Evolutionary conservation across 768 basidiomycete species (phyloP), one percentile per base, ranked within the genome.

Genomic region (Boletus sp.): DNA sequence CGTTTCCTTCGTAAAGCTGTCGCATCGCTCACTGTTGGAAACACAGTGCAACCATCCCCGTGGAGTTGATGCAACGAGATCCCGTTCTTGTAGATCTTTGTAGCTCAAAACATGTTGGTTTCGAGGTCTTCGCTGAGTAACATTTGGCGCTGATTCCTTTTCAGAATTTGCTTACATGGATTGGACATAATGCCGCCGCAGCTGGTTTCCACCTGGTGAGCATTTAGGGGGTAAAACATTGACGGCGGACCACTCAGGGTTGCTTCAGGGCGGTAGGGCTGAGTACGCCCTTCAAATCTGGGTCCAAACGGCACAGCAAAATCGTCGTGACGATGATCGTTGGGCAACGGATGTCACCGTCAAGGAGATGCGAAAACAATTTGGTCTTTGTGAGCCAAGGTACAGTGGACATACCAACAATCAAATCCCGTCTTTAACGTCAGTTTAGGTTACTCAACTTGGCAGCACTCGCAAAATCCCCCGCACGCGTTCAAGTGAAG

Each of bases 31-130:
- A 56, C 44, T 18, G 2, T 37, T 35, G n/a, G 46, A 29, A 17
- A 40, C 48, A 52, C 35, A 81, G 80, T 48, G 71, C 77, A 0
- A 76, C 71, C 3, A 62, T 84, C 10, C 75, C 80, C 1, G 71
- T 73, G 51, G 64, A 71, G 28, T 53, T 64, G 18, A 76, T 85
- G 57, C 62, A 71, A 52, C 65, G 69, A 41, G 79, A 84, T 55
- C 68, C 74, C 4, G 67, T 75, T 28, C 71, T 83, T 3, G 60
- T 63, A 15, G 59, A 57, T n/a, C 54, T 80, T 30, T 74, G 66
- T 47, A 44, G 6, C n/a, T 54, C 59, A 6, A 49, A 50, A 15
- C 39, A 55, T 45, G 68, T 70, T 46, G 18, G 69, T 67, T 37
- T 29, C 2, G 1, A 1, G 40, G 12, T 40, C 3, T 14, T 32